Base-by-base conservation (phyloP, 2,329 filamentous ascomycete genomes). In the Pyrenochaeta sp. region DNA sequence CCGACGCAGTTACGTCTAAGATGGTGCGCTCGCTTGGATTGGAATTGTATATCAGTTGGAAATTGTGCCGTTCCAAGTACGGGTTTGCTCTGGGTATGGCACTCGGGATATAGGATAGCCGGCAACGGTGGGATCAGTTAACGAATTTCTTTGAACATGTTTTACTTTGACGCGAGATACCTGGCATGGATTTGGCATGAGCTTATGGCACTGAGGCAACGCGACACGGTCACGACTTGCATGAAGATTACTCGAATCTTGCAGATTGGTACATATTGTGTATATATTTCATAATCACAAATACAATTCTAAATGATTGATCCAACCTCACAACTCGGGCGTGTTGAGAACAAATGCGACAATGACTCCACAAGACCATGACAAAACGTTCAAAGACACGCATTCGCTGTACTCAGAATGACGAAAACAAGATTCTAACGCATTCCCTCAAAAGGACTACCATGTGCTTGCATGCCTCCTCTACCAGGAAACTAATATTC, bases 1-100 rank as follows among this genome's bases (percentile, higher is more conserved):
- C 68, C 68, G 67, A 54, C 72, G 75, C 45, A 74, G 69, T 60
- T 75, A 77, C 53, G 72, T 75, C 41, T 75, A 64, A 55, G 37
- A 27, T 4, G 4, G 14, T 39, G 42, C 36, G 17, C 29, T 27
- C 9, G 35, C 7, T 40, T 27, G 4, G 5, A 42, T 36, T 27
- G 36, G 20, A 27, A 20, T 10, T 27, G 29, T 45, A 23, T 14
- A 32, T 41, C 39, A 15, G 43, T 43, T 32, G 10, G 37, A 39
- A 17, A 33, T 45, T 11, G n/a, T 27, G 36, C 23, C 4, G 4
- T 27, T 4, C 9, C 23, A 4, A 5, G 23, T 9, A 27, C 12
- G n/a, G 20, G 17, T 9, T 18, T 4, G 20, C 30, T 21, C 27
- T 17, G 49, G 49, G 18, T 4, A 23, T 4, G 20, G n/a, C n/a